Conservation (phyloP, 208 protist species). For the Crithidia bombi region DNA sequence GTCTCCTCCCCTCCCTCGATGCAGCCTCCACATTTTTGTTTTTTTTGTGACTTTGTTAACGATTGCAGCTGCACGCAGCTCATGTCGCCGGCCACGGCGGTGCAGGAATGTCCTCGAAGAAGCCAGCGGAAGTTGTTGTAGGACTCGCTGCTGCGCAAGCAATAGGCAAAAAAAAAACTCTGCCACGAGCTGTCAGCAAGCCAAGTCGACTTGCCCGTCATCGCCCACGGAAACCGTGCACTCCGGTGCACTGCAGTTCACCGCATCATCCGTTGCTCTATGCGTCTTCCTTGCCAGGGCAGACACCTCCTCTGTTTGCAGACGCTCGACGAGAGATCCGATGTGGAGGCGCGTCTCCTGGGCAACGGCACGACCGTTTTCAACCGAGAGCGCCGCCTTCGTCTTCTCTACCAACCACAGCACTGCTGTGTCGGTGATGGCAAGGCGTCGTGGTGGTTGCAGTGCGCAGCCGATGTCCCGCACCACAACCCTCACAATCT, state of each 20-base stretch:
- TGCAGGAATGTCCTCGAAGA: no score
- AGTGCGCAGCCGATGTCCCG: slow-evolving; percentile 40
- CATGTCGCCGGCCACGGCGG: no score
- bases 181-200: slow-evolving; percentile 83
- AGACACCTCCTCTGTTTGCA: neutral
- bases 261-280: neutral
- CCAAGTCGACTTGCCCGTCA: neutral
- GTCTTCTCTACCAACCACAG: slow-evolving; percentile 40
- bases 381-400: slow-evolving; percentile 28
- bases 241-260: neutral
- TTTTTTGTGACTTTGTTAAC: no score
- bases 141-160: no score
- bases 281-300: neutral
- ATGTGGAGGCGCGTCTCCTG: slow-evolving; percentile 34
- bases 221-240: neutral
- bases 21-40: no score
- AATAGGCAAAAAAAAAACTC: no score
- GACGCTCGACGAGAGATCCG: slow-evolving; percentile 27
- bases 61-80: no score
- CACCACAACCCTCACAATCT: slow-evolving; percentile 53
- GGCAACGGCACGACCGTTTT: slow-evolving; percentile 48
- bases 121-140: no score
- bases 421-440: slow-evolving; percentile 36
- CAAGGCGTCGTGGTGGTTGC: slow-evolving; percentile 6
- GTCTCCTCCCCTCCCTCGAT: no score